Evolutionary conservation across 192 early-diverging fungal species (phyloP).

Genomic region (Geranomyces variabilis): DNA sequence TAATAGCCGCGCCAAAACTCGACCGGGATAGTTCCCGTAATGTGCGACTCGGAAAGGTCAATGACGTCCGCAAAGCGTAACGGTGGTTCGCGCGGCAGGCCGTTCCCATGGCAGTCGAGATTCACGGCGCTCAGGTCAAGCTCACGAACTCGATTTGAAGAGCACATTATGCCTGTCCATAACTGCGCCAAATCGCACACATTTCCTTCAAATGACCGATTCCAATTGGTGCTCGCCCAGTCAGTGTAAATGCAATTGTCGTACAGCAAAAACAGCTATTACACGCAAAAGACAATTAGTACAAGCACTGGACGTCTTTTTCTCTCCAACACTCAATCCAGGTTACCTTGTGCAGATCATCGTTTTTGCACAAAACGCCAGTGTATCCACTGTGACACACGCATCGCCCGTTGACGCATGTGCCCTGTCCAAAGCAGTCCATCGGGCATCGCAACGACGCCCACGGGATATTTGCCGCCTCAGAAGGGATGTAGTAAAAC

Average conservation of each 20-base stretch:
- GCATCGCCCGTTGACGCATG: conserved; percentile 23
- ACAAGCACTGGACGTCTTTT: neutral
- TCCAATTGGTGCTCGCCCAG: conserved; percentile 20
- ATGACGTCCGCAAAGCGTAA: conserved; percentile 16
- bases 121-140: conserved; percentile 20
- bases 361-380: conserved; percentile 28
- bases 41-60: neutral
- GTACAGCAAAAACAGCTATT: conserved; percentile 12
- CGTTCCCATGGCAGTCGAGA: conserved; percentile 28
- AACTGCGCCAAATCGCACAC: neutral
- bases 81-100: neutral
- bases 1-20: conserved; percentile 4
- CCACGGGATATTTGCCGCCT: neutral
- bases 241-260: conserved; percentile 16
- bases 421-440: conserved; percentile 30
- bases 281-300: neutral
- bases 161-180: conserved; percentile 19
- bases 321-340: too few relatives aligned
- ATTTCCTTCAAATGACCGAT: conserved; percentile 5
- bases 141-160: conserved; percentile 4
- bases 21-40: conserved; percentile 12
- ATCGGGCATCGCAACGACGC: conserved; percentile 22
- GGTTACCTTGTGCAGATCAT: conserved; percentile 11
- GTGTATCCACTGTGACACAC: conserved; percentile 20
- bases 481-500: conserved; percentile 16